Evolutionary conservation across 1,139 yeast species (phyloP).

Genomic region (Candida buenavistaensis): DNA sequence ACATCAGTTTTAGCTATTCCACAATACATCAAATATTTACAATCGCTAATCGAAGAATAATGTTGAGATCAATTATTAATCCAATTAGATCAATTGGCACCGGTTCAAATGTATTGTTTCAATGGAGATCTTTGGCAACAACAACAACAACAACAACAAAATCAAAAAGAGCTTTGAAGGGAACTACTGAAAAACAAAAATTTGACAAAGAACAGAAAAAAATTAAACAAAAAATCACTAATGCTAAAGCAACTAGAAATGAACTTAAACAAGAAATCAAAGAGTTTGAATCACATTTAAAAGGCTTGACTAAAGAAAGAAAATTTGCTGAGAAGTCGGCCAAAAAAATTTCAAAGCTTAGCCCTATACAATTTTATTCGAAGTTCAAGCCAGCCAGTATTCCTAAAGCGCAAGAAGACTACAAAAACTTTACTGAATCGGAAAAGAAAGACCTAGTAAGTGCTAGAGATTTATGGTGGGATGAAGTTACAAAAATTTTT

Average conservation of each 20-base stretch:
- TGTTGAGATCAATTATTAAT: constrained; percentile 1
- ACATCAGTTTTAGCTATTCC: too few relatives aligned
- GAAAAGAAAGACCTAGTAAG: constrained; percentile 27
- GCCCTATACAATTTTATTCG: constrained; percentile 7
- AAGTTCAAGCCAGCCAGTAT: constrained; percentile 20
- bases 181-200: not conserved
- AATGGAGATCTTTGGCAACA: constrained; percentile 1
- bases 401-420: constrained; percentile 8
- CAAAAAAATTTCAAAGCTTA: too few relatives aligned
- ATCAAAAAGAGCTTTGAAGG: not conserved
- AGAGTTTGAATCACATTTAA: constrained; percentile 9
- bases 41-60: not conserved
- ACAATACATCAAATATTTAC: too few relatives aligned
- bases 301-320: constrained; percentile 21
- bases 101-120: not conserved
- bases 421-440: constrained; percentile 17
- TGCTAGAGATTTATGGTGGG: constrained; percentile 31
- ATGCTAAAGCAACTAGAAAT: not conserved
- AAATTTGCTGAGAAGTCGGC: constrained; percentile 8
- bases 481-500: constrained; percentile 23
- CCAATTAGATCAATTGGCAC: not conserved
- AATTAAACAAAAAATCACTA: not conserved
- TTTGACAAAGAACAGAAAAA: not conserved
- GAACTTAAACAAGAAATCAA: constrained; percentile 2
- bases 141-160: not conserved